Evolutionary conservation across 345 rosid species (phyloP).

Genomic region (Carallia pectinifolia): DNA sequence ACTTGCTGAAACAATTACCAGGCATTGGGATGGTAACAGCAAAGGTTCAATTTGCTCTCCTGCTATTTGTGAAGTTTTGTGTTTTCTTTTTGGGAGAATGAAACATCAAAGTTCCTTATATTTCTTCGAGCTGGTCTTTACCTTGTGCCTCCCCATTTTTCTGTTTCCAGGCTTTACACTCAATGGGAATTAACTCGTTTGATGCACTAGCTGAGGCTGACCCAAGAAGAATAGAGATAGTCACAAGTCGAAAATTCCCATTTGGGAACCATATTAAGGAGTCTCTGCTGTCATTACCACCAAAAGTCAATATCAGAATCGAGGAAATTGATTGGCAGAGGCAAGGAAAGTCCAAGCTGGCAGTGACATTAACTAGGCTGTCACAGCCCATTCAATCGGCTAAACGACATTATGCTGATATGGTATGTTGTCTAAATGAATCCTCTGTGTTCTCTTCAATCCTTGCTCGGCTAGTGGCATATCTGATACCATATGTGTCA

Average conservation of each 20-base stretch:
- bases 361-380: conserved; percentile 68
- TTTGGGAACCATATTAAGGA: conserved; percentile 98
- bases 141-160: neutral
- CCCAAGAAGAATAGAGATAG: conserved; percentile 93
- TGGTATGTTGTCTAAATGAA: conserved; percentile 46
- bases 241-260: conserved; percentile 87
- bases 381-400: conserved; percentile 54
- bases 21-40: conserved; percentile 99
- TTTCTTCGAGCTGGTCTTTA: neutral
- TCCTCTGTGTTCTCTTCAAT: conserved; percentile 3
- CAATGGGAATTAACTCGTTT: conserved; percentile 87
- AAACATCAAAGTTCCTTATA: neutral
- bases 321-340: conserved; percentile 58
- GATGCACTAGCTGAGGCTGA: conserved; percentile 86
- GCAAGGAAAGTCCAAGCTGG: conserved; percentile 57
- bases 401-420: conserved; percentile 87
- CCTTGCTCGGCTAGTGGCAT: neutral
- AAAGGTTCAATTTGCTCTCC: conserved; percentile 49
- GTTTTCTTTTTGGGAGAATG: neutral
- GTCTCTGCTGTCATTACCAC: conserved; percentile 77
- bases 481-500: conserved; percentile 11
- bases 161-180: conserved; percentile 68
- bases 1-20: conserved; percentile 83
- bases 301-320: conserved; percentile 63
- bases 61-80: neutral